These are phyloP conservation scores for Penicillium sclerotiorum DNA, from an alignment of 2,329 filamentous ascomycete species.

Conservation along the genomic window DNA sequence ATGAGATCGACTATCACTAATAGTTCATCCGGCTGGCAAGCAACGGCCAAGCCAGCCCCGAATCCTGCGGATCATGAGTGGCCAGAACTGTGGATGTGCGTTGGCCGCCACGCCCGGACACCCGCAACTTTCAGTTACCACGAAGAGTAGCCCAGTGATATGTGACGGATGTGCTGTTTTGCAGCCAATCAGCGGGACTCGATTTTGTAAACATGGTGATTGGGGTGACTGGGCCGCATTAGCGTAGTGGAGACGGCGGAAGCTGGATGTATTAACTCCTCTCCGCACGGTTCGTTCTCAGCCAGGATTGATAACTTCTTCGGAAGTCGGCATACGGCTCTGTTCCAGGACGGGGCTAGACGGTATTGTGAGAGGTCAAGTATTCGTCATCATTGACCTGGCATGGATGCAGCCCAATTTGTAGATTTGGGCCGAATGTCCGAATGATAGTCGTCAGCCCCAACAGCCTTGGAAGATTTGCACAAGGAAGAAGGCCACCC, in stretches of 20 bases:
- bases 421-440: no score
- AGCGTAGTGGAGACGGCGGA: slow-evolving; percentile 18
- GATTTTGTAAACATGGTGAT: slow-evolving; percentile 16
- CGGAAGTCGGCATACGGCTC: no score
- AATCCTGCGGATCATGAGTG: background rate
- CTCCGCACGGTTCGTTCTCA: background rate
- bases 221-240: slow-evolving; percentile 26
- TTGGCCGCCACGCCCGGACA: slow-evolving; percentile 14
- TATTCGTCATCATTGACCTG: no score
- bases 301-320: no score
- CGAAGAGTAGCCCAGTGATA: slow-evolving; percentile 12
- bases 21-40: slow-evolving; percentile 6
- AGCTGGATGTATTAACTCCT: background rate
- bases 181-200: slow-evolving; percentile 16
- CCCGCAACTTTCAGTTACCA: slow-evolving; percentile 2
- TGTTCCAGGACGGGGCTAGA: no score
- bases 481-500: no score
- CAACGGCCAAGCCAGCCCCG: slow-evolving; percentile 15
- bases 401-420: no score
- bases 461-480: no score
- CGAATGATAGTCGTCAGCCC: no score
- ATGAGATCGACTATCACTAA: slow-evolving; percentile 12
- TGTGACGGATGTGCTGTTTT: slow-evolving; percentile 25
- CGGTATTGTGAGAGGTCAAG: no score
- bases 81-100: no score